Percentiles rank a stretch among this genome's conserved stretches.
phyloP scores from a whole-genome alignment of 495 filamentous ascomycete genomes.

The Lasiosphaeria ovina region DNA sequence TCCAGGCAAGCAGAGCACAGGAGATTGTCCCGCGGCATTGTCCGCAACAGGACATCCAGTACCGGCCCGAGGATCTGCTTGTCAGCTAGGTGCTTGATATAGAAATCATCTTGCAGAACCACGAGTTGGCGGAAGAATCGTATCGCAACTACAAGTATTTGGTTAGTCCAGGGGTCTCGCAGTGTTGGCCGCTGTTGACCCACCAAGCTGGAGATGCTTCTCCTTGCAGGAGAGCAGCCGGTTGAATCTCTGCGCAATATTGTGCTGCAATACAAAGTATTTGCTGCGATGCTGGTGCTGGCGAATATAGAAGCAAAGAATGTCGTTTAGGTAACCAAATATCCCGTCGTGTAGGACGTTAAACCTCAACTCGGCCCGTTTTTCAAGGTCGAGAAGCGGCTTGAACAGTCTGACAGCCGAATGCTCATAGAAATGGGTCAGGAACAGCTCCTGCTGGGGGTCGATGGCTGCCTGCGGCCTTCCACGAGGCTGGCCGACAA shows the following conservation, averaged over 20 bases:
- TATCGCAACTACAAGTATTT: conserved; percentile 62
- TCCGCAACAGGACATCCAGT: conserved; percentile 80
- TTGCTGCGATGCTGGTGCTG: conserved; percentile 84
- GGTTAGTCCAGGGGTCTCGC: conserved; percentile 9
- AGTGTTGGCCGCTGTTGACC: conserved; percentile 29
- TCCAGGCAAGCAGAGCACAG: conserved; percentile 95
- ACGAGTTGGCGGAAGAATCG: conserved; percentile 93
- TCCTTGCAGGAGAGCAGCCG: conserved; percentile 82
- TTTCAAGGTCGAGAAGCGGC: conserved; percentile 79
- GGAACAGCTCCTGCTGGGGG: conserved; percentile 80
- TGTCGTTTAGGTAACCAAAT: conserved; percentile 88
- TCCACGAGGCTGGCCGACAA: conserved; percentile 50
- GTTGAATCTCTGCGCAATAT: conserved; percentile 73
- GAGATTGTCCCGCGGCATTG: conserved; percentile 94
- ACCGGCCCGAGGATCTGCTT: conserved; percentile 84
- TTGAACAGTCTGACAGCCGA: conserved; percentile 84
- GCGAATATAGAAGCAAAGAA: conserved; percentile 90
- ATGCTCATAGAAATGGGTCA: conserved; percentile 84
- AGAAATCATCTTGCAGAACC: conserved; percentile 86
- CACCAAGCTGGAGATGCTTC: conserved; percentile 91
- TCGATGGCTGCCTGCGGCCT: conserved; percentile 50
- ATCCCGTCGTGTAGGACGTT: conserved; percentile 78
- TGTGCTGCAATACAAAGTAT: conserved; percentile 79
- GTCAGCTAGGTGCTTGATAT: conserved; percentile 81
- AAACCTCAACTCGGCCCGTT: conserved; percentile 53